These are phyloP conservation scores for Patellaria atrata DNA, from an alignment of 495 filamentous ascomycete genomes.

Conservation along the genomic window DNA sequence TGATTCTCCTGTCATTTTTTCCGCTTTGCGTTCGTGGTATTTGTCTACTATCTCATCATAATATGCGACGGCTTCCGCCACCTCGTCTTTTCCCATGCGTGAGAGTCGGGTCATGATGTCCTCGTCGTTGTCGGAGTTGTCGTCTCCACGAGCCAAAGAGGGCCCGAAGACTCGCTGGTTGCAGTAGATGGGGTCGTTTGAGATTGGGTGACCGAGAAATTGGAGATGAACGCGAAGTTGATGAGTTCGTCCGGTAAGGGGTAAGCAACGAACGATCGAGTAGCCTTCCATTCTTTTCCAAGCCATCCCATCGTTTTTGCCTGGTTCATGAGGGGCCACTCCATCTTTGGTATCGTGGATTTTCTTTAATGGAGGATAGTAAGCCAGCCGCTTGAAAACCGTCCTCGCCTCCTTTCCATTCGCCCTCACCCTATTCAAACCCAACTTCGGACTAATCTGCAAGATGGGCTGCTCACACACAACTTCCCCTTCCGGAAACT, in stretches of 20 bases:
- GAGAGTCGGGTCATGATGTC: slow-evolving; percentile 74
- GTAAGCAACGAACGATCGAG: slow-evolving; percentile 87
- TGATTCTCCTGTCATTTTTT: slow-evolving; percentile 74
- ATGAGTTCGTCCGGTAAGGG: slow-evolving; percentile 86
- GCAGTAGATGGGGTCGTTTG: slow-evolving; percentile 94
- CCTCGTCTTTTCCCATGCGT: slow-evolving; percentile 87
- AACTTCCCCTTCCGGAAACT: slow-evolving; percentile 64
- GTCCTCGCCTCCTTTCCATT: slow-evolving; percentile 82
- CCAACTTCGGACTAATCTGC: slow-evolving; percentile 85
- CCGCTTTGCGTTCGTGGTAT: slow-evolving; percentile 74
- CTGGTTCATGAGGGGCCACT: slow-evolving; percentile 17
- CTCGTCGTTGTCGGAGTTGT: slow-evolving; percentile 56
- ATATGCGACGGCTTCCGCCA: slow-evolving; percentile 81
- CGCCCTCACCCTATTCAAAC: slow-evolving; percentile 81
- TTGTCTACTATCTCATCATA: slow-evolving; percentile 80
- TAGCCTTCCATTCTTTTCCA: slow-evolving; percentile 47
- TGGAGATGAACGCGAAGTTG: slow-evolving; percentile 92
- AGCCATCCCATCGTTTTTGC: slow-evolving; percentile 17
- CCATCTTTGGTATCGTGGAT: slow-evolving; percentile 1
- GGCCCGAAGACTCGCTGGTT: slow-evolving; percentile 84
- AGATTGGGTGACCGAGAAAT: slow-evolving; percentile 84
- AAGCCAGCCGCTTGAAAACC: slow-evolving; percentile 77
- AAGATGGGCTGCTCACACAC: slow-evolving; percentile 90
- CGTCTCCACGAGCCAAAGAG: slow-evolving; percentile 57
- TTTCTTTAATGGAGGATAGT: slow-evolving; percentile 55